Evolutionary conservation across 1,139 yeast species (phyloP).

Genomic region (Kazachstania sp.): DNA sequence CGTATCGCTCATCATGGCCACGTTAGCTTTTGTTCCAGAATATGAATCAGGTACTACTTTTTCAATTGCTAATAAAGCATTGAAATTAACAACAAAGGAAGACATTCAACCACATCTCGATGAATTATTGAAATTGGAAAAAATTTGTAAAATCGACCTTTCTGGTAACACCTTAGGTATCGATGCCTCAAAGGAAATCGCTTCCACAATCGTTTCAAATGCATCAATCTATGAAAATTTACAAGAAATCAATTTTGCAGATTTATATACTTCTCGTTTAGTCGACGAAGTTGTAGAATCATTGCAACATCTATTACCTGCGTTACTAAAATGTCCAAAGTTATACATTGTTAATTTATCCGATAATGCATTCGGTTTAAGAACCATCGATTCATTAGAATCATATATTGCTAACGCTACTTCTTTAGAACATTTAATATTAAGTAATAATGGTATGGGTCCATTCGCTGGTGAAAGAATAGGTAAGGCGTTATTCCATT

Average conservation of each 20-base stretch:
- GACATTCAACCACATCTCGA: slow-evolving; percentile 62
- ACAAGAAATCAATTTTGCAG: slow-evolving; percentile 72
- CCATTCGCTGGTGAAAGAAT: slow-evolving; percentile 95
- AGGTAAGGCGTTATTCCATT: slow-evolving; percentile 70
- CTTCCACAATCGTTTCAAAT: slow-evolving; percentile 44
- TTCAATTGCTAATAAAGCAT: slow-evolving; percentile 68
- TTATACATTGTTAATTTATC: slow-evolving; percentile 72
- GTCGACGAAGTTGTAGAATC: slow-evolving; percentile 91
- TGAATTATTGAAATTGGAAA: slow-evolving; percentile 38
- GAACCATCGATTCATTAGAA: slow-evolving; percentile 86
- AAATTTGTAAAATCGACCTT: slow-evolving; percentile 58
- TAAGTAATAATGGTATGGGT: slow-evolving; percentile 95
- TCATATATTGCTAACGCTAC: slow-evolving; percentile 65
- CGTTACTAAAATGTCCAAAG: slow-evolving; percentile 58
- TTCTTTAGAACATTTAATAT: slow-evolving; percentile 72
- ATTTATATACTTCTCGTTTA: slow-evolving; percentile 87
- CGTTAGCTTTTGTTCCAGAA: slow-evolving; percentile 30
- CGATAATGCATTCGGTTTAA: slow-evolving; percentile 95
- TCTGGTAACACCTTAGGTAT: slow-evolving; percentile 94
- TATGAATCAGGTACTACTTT: slow-evolving; percentile 31
- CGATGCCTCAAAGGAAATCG: slow-evolving; percentile 70
- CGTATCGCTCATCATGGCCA: slow-evolving; percentile 27
- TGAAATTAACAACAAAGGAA: slow-evolving; percentile 63
- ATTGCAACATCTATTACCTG: slow-evolving; percentile 61
- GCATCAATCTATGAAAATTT: slow-evolving; percentile 41